Conservation (phyloP, 2,329 filamentous ascomycete species). For the Whalleya microplaca region DNA sequence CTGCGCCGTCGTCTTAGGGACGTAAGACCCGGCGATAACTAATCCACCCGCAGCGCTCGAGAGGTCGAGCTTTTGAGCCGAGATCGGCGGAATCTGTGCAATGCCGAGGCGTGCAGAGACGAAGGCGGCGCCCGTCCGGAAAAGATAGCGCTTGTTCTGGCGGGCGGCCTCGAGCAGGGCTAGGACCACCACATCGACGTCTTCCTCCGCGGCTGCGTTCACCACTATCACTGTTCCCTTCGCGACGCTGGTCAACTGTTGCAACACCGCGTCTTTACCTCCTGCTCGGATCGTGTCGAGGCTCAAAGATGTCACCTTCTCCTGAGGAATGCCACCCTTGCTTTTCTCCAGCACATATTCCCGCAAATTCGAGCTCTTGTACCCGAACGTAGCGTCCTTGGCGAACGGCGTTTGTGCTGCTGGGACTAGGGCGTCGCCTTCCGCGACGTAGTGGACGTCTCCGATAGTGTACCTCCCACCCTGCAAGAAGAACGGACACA, state of each 20-base stretch:
- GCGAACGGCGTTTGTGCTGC: constrained; percentile 60
- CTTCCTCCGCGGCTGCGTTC: constrained; percentile 57
- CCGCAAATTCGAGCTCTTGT: constrained; percentile 54
- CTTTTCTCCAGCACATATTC: constrained; percentile 61
- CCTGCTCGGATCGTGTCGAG: constrained; percentile 52
- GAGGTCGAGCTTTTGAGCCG: constrained; percentile 47
- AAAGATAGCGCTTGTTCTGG: constrained; percentile 15
- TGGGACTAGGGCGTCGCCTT: constrained; percentile 52
- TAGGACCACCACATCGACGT: constrained; percentile 58
- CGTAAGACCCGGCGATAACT: constrained; percentile 60
- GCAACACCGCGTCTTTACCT: constrained; percentile 46
- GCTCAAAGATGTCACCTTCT: constrained; percentile 47
- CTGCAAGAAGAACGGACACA: constrained; percentile 63
- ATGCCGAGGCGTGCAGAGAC: constrained; percentile 56
- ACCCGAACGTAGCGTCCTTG: constrained; percentile 61
- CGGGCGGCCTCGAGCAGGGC: constrained; percentile 47
- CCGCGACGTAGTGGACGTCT: constrained; percentile 62
- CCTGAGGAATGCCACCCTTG: constrained; percentile 42
- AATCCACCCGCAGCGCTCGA: constrained; percentile 49
- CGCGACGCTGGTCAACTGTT: constrained; percentile 43
- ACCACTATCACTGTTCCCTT: constrained; percentile 51
- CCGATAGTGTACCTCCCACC: constrained; percentile 61
- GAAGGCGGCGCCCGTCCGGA: constrained; percentile 46
- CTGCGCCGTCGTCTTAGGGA: constrained; percentile 62
- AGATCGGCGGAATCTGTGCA: constrained; percentile 53